Evolutionary conservation across 352 stramenopile species (phyloP).

Genomic region (Globisporangium recalcitrans): DNA sequence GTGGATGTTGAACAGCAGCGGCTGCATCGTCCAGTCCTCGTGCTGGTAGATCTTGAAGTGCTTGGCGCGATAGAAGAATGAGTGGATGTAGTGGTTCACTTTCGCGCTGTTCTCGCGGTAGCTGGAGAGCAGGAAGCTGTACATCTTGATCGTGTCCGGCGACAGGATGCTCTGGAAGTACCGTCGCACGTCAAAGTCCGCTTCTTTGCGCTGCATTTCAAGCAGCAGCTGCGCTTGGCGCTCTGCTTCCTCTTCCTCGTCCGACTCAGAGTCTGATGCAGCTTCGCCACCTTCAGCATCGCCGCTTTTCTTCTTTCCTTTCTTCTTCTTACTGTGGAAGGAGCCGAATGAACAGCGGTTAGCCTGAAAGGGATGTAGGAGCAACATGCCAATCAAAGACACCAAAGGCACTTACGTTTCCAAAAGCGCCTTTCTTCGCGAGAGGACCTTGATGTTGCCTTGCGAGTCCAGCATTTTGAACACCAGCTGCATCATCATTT

Average conservation of each 20-base stretch:
- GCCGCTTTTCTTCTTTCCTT: constrained; percentile 21
- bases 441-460: constrained; percentile 82
- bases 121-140: constrained; percentile 57
- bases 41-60: constrained; percentile 73
- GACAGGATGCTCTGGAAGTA: constrained; percentile 82
- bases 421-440: constrained; percentile 56
- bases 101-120: constrained; percentile 78
- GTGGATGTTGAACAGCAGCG: constrained; percentile 84
- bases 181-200: constrained; percentile 76
- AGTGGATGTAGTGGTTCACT: constrained; percentile 88
- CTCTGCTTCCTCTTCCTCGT: constrained; percentile 76
- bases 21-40: constrained; percentile 80
- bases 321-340: constrained; percentile 25
- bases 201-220: constrained; percentile 85
- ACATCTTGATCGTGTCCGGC: constrained; percentile 81
- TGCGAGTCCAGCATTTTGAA: constrained; percentile 84
- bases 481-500: constrained; percentile 46
- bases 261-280: constrained; percentile 43
- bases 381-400: not conserved
- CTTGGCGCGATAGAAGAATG: constrained; percentile 82
- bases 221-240: constrained; percentile 58
- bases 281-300: constrained; percentile 22
- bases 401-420: constrained; percentile 29
- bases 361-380: not conserved
- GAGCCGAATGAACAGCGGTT: not conserved